Conservation (phyloP, 1,284 basidiomycete species). For the Ganoderma meredithae region DNA sequence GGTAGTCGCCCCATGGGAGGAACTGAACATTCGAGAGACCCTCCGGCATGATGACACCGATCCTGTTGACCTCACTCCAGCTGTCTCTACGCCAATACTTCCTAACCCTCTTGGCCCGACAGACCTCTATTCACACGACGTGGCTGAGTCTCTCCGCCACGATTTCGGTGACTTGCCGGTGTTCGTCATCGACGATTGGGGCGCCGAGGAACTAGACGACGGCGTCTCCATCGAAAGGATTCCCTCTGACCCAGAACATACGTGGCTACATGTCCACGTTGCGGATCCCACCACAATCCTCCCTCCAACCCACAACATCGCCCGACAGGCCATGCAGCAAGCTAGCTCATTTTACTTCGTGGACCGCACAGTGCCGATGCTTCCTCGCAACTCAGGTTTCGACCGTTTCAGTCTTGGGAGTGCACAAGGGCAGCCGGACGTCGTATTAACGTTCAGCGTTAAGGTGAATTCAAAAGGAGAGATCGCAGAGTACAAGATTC, state of each 20-base stretch:
- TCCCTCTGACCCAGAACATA: conserved; percentile 58
- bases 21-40: conserved; percentile 49
- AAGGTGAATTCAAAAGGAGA: conserved; percentile 72
- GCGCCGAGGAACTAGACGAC: conserved; percentile 93
- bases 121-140: conserved; percentile 66
- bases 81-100: conserved; percentile 16
- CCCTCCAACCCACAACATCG: conserved; percentile 70
- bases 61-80: conserved; percentile 28
- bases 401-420: conserved; percentile 64
- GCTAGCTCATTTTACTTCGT: conserved; percentile 68
- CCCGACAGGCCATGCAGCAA: conserved; percentile 60
- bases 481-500: conserved; percentile 75
- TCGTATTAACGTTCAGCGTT: conserved; percentile 85
- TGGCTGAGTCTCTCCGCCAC: conserved; percentile 73
- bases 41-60: neutral
- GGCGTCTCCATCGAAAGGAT: conserved; percentile 85
- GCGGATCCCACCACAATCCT: conserved; percentile 91
- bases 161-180: conserved; percentile 88
- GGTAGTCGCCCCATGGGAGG: conserved; percentile 78
- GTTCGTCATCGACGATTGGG: conserved; percentile 89
- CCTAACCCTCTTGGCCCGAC: conserved; percentile 54
- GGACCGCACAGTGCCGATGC: conserved; percentile 73
- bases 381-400: conserved; percentile 63
- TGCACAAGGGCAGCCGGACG: conserved; percentile 50
- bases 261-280: conserved; percentile 93